phyloP scores from a whole-genome alignment of 2,329 filamentous ascomycete genomes.

The Talaromyces sp. region DNA sequence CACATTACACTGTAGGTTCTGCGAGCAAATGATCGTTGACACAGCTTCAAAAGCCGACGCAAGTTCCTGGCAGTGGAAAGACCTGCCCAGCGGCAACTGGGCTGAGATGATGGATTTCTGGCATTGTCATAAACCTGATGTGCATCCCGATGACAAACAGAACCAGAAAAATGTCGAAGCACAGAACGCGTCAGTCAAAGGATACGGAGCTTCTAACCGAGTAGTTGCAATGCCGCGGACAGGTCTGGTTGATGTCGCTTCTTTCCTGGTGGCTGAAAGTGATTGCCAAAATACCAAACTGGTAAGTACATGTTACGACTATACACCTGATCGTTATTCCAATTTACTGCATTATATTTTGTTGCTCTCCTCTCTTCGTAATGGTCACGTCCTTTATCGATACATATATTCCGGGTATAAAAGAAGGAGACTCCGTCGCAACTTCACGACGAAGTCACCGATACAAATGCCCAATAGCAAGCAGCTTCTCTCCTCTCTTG shows the following conservation, averaged over 20 bases:
- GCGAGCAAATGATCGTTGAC: conserved; percentile 31
- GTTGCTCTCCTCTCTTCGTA: conserved; percentile 2
- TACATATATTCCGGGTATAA: conserved; percentile 42
- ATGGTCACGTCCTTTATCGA: not conserved
- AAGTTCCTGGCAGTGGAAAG: conserved; percentile 68
- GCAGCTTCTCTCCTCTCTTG: conserved; percentile 1
- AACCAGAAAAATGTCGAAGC: conserved; percentile 37
- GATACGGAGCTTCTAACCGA: conserved; percentile 77
- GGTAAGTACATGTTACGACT: conserved; percentile 27
- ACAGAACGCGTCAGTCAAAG: conserved; percentile 58
- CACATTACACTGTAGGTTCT: conserved; percentile 38
- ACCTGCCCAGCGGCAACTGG: conserved; percentile 95
- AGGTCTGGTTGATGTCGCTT: conserved; percentile 77
- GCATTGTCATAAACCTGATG: conserved; percentile 91
- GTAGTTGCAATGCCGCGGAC: conserved; percentile 64
- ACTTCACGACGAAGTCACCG: conserved; percentile 50
- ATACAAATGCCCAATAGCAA: conserved; percentile 59
- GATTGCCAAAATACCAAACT: conserved; percentile 57
- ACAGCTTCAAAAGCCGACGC: not conserved
- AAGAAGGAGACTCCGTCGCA: conserved; percentile 54
- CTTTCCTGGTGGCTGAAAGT: conserved; percentile 65
- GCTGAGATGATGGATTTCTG: conserved; percentile 99
- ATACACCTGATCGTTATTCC: conserved; percentile 1
- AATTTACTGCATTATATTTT: conserved; percentile 2
- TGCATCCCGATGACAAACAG: conserved; percentile 44